Percentiles rank a stretch among this genome's conserved stretches.
phyloP scores from a whole-genome alignment of 768 basidiomycete genomes.

The Mycena maculata region DNA sequence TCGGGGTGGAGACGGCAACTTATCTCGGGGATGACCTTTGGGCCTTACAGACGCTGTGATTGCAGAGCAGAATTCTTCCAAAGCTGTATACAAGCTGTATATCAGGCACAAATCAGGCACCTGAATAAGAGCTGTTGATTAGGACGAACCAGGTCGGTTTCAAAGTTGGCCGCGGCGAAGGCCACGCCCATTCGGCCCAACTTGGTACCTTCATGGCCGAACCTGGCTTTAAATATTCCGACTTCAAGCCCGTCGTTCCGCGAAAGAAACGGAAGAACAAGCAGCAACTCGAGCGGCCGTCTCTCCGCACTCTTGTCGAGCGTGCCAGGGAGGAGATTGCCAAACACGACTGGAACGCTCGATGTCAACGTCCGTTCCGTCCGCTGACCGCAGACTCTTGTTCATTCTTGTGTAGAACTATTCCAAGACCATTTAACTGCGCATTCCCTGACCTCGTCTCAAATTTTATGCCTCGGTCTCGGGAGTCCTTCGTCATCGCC shows the following conservation, averaged over 20 bases:
- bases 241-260: slow-evolving; percentile 62
- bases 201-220: neutral
- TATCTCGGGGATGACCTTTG: slow-evolving; percentile 93
- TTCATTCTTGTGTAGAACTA: slow-evolving; percentile 45
- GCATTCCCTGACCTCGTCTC: slow-evolving; percentile 41
- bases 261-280: slow-evolving; percentile 66
- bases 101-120: neutral
- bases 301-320: slow-evolving; percentile 54
- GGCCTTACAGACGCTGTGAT: slow-evolving; percentile 72
- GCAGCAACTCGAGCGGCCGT: slow-evolving; percentile 42
- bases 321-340: slow-evolving; percentile 59
- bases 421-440: slow-evolving; percentile 47
- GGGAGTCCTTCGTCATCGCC: slow-evolving; percentile 76
- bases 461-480: slow-evolving; percentile 76
- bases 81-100: slow-evolving; percentile 11
- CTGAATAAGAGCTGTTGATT: neutral
- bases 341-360: slow-evolving; percentile 63
- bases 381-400: slow-evolving; percentile 5
- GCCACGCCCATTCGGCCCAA: neutral
- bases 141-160: slow-evolving; percentile 38
- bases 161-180: slow-evolving; percentile 19
- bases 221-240: slow-evolving; percentile 54
- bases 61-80: neutral
- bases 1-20: slow-evolving; percentile 88
- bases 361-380: slow-evolving; percentile 63